Percentiles rank a stretch among this genome's conserved stretches.
phyloP scores from a whole-genome alignment of 139 green algal species.

The Micromonas commoda region DNA sequence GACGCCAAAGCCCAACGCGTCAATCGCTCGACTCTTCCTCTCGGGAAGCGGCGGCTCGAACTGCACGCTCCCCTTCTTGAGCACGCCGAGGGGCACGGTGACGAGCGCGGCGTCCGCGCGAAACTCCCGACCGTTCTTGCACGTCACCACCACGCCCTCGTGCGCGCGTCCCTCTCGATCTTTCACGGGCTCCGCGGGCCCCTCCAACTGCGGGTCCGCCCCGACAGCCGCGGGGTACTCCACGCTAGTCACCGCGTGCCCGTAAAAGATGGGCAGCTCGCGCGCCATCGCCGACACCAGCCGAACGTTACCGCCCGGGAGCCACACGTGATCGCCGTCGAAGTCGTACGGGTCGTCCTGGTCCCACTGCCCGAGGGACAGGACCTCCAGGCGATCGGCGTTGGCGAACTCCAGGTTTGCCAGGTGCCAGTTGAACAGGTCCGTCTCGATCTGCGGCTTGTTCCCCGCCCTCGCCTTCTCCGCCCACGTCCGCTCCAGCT shows the following conservation, averaged over 20 bases:
- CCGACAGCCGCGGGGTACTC: neutral
- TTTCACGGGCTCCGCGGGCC: no score
- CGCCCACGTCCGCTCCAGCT: conserved; percentile 15
- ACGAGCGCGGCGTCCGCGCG: conserved; percentile 50
- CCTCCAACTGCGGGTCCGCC: no score
- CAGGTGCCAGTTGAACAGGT: conserved; percentile 87
- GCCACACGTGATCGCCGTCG: conserved; percentile 51
- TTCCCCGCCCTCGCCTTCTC: neutral
- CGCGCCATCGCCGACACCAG: conserved; percentile 67
- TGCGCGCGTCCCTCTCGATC: no score
- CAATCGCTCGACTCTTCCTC: conserved; percentile 74
- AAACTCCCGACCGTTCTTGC: conserved; percentile 17
- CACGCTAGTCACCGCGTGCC: neutral
- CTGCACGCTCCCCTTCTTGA: conserved; percentile 57
- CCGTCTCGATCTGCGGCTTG: conserved; percentile 14
- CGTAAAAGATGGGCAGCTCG: conserved; percentile 72
- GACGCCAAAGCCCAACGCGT: conserved; percentile 70
- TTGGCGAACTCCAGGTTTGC: conserved; percentile 98
- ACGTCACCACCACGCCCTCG: conserved; percentile 3
- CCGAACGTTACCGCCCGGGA: conserved; percentile 74
- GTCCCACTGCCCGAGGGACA: conserved; percentile 80
- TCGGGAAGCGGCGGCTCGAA: conserved; percentile 78
- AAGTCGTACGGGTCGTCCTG: conserved; percentile 85
- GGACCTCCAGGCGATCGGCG: conserved; percentile 46
- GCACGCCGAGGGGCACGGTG: conserved; percentile 79